These are phyloP conservation scores for Nicotiana tabacum DNA, from an alignment of 257 asterid species.

Conservation along the genomic window DNA sequence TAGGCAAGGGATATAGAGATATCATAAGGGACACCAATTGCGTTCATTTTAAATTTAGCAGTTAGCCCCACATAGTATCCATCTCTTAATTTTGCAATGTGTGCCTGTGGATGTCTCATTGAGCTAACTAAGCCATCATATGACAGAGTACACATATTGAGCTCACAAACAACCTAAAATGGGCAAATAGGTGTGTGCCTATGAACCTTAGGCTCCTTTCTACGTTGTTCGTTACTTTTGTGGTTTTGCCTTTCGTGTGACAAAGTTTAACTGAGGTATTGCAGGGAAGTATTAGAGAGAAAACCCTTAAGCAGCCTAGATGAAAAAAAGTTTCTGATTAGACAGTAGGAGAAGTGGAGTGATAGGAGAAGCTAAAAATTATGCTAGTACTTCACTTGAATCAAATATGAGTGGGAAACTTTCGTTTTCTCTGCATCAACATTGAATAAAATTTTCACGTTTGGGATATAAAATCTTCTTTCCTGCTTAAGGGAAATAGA, in stretches of 20 bases:
- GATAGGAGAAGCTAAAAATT: not conserved
- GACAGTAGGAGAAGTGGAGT: not conserved
- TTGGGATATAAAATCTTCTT: not conserved
- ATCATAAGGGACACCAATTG: not conserved
- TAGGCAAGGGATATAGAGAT: not conserved
- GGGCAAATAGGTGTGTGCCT: not conserved
- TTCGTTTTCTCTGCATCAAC: not conserved
- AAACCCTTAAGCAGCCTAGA: not conserved
- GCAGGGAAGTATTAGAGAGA: not conserved
- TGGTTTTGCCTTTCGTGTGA: not conserved
- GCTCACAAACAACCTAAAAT: not conserved
- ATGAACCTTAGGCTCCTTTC: not conserved
- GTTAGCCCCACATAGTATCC: not conserved
- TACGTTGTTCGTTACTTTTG: not conserved
- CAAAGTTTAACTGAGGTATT: not conserved
- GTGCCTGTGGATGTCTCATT: not conserved
- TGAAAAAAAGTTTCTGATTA: not conserved
- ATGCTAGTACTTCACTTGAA: not conserved
- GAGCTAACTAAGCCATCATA: not conserved
- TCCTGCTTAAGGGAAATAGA: not conserved
- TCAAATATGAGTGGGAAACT: not conserved
- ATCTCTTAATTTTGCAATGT: not conserved
- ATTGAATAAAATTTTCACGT: not conserved
- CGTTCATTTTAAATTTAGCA: not conserved
- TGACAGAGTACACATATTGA: not conserved